Conservation (phyloP, 2,329 filamentous ascomycete genomes). For the Colletotrichum endophyticum region DNA sequence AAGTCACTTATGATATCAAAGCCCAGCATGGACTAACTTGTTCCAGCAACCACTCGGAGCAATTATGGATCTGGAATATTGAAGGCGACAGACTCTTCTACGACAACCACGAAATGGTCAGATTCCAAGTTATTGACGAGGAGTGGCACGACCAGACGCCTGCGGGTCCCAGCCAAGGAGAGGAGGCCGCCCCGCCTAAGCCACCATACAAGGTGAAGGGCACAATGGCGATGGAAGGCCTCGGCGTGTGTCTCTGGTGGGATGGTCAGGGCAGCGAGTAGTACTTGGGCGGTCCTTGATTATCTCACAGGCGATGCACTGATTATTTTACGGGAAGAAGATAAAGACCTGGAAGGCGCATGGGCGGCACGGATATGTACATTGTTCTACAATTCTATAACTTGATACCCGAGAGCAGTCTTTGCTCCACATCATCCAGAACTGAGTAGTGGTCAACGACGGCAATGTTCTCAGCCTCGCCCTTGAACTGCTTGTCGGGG, state of each 20-base stretch:
- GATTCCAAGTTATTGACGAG: slow-evolving; percentile 85
- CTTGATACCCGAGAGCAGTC: slow-evolving; percentile 68
- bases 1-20: neutral
- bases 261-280: slow-evolving; percentile 35
- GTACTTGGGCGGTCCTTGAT: neutral
- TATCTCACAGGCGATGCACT: neutral
- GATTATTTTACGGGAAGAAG: neutral
- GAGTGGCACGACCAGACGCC: slow-evolving; percentile 91
- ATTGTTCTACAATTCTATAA: slow-evolving; percentile 32
- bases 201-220: slow-evolving; percentile 75
- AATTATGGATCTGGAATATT: slow-evolving; percentile 84
- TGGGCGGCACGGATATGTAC: neutral
- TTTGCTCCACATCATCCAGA: slow-evolving; percentile 84
- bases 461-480: slow-evolving; percentile 92
- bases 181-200: slow-evolving; percentile 64
- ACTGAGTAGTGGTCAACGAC: slow-evolving; percentile 95
- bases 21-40: slow-evolving; percentile 24
- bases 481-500: slow-evolving; percentile 92
- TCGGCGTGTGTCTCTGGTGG: slow-evolving; percentile 71
- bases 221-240: slow-evolving; percentile 66
- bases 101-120: slow-evolving; percentile 87
- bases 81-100: slow-evolving; percentile 81
- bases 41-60: slow-evolving; percentile 71
- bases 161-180: slow-evolving; percentile 65
- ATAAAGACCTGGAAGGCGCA: neutral